These are phyloP conservation scores for Brassica balearica DNA, from an alignment of 441 rosid genomes.

Conservation along the genomic window DNA sequence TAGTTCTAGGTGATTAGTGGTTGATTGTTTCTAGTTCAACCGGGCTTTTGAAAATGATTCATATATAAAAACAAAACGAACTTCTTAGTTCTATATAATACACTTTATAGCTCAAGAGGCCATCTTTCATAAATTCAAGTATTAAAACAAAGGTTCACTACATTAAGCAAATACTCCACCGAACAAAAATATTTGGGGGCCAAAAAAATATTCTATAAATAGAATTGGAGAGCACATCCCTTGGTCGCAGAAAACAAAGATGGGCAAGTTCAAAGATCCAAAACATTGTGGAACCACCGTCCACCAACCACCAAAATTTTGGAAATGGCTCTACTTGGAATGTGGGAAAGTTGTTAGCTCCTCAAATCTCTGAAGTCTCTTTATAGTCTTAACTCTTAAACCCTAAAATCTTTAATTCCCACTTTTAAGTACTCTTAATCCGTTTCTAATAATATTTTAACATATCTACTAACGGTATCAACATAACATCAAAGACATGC, in stretches of 20 bases:
- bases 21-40: constrained; percentile 20
- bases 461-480: constrained; percentile 3
- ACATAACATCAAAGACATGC: neutral
- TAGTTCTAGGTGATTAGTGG: constrained; percentile 18
- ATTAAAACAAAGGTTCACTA: neutral
- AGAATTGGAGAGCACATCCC: constrained; percentile 49
- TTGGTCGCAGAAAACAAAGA: constrained; percentile 51
- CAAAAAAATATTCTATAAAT: constrained; percentile 21
- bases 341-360: constrained; percentile 37
- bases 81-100: neutral
- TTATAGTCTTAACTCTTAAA: constrained; percentile 10
- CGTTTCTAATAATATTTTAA: constrained; percentile 24
- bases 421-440: constrained; percentile 18
- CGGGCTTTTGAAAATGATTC: neutral
- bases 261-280: constrained; percentile 86
- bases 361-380: constrained; percentile 17
- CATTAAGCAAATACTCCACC: neutral
- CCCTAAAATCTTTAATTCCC: constrained; percentile 29
- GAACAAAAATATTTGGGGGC: constrained; percentile 29
- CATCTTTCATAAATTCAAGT: neutral
- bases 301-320: constrained; percentile 33
- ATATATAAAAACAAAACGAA: neutral
- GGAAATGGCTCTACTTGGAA: constrained; percentile 37
- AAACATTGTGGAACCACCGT: constrained; percentile 37
- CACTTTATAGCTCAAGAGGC: too few relatives aligned